phyloP scores from a whole-genome alignment of 768 basidiomycete species.

The Tricholoma saponaceum region DNA sequence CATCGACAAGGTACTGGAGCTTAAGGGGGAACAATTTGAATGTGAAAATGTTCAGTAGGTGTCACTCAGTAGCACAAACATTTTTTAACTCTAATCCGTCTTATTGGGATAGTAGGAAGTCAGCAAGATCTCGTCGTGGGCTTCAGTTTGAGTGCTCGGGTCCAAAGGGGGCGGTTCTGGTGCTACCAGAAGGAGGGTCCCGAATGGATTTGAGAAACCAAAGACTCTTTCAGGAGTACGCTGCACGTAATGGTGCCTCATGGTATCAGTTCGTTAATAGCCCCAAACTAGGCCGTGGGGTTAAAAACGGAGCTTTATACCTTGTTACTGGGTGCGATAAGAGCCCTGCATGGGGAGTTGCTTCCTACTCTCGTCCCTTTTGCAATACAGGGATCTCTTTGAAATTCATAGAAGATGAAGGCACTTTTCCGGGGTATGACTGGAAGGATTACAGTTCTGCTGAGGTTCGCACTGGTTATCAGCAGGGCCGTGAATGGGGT shows the following conservation, averaged over 20 bases:
- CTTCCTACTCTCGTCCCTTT: constrained; percentile 9
- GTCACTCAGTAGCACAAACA: not conserved
- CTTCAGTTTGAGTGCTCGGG: not conserved
- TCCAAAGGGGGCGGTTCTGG: constrained; percentile 6
- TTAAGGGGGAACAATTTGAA: not conserved
- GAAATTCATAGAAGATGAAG: constrained; percentile 6
- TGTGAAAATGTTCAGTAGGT: not conserved
- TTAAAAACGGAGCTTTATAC: constrained; percentile 16
- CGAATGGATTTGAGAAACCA: constrained; percentile 8
- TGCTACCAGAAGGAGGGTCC: constrained; percentile 9
- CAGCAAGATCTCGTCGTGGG: not conserved
- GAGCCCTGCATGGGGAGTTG: constrained; percentile 13
- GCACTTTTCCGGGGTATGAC: constrained; percentile 6
- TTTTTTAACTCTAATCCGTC: not conserved
- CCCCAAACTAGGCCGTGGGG: constrained; percentile 7
- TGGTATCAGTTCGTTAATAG: constrained; percentile 14
- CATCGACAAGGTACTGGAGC: not conserved
- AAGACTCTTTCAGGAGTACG: constrained; percentile 7
- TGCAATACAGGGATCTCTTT: constrained; percentile 4
- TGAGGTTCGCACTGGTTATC: constrained; percentile 10
- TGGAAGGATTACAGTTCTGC: constrained; percentile 12
- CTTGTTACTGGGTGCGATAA: constrained; percentile 19
- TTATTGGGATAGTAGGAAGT: not conserved
- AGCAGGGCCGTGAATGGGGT: not conserved
- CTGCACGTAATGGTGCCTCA: constrained; percentile 3